These are phyloP conservation scores for Candida arabinofermentans DNA, from an alignment of 805 yeast species.

Conservation along the genomic window DNA sequence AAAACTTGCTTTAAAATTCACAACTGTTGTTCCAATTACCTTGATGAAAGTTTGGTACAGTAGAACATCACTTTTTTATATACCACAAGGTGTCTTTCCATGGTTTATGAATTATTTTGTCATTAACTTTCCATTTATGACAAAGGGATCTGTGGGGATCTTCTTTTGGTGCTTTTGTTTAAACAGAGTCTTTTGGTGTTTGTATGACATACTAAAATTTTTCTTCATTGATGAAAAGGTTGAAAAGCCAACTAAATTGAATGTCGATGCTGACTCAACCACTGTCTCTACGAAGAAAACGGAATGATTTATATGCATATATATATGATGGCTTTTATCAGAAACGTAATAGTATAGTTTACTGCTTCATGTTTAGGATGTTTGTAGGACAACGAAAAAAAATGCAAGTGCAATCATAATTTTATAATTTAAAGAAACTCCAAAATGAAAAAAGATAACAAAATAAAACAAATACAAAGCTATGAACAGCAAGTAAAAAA, in stretches of 20 bases:
- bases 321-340: too few species aligned
- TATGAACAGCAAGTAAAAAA: too few species aligned
- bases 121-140: slow-evolving; percentile 63
- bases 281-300: background rate
- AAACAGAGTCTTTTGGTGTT: slow-evolving; percentile 20
- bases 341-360: too few species aligned
- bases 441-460: too few species aligned
- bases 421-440: too few species aligned
- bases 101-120: slow-evolving; percentile 43
- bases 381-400: too few species aligned
- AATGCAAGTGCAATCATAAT: too few species aligned
- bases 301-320: background rate
- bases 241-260: slow-evolving; percentile 4
- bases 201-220: slow-evolving; percentile 23
- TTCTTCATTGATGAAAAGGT: slow-evolving; percentile 8
- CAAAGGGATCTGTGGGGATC: slow-evolving; percentile 57
- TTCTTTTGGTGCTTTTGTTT: slow-evolving; percentile 50
- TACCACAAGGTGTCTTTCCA: slow-evolving; percentile 60
- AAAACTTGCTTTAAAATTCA: slow-evolving; percentile 31
- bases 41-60: slow-evolving; percentile 49
- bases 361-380: too few species aligned
- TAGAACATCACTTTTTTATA: slow-evolving; percentile 49
- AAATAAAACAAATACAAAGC: too few species aligned
- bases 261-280: background rate
- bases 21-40: slow-evolving; percentile 46